phyloP scores from a whole-genome alignment of 2,329 filamentous ascomycete species.

The Alternaria longipes region DNA sequence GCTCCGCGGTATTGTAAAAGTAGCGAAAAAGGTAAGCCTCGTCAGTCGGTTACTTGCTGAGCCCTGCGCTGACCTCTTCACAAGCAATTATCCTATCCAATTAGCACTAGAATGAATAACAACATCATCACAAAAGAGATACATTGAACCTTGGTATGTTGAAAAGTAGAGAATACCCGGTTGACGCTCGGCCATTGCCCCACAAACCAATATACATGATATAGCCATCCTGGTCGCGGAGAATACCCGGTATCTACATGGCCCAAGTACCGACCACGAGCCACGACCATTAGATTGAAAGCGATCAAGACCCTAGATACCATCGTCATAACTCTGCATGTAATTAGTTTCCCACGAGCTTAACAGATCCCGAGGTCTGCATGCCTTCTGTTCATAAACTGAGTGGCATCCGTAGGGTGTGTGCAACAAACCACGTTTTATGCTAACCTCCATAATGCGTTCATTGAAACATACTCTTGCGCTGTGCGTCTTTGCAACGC shows the following conservation, averaged over 20 bases:
- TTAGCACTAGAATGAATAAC: neutral
- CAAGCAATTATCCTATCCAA: neutral
- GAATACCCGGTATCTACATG: slow-evolving; percentile 16
- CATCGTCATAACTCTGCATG: neutral
- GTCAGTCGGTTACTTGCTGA: neutral
- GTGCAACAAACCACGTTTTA: neutral
- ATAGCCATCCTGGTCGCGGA: slow-evolving; percentile 7
- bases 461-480: neutral
- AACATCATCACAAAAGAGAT: neutral
- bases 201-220: slow-evolving; percentile 14
- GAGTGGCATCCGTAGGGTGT: neutral
- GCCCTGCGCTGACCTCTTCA: neutral
- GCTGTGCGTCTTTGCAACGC: neutral
- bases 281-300: slow-evolving; percentile 5
- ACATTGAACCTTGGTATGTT: neutral
- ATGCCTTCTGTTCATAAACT: neutral
- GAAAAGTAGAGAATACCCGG: neutral
- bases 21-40: neutral
- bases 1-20: neutral
- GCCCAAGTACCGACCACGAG: slow-evolving; percentile 8
- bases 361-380: neutral
- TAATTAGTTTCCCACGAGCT: neutral
- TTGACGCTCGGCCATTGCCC: neutral
- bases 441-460: neutral
- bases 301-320: neutral